Base-by-base conservation (phyloP, 371 early-diverging fungal species). In the Circinella umbellata region DNA sequence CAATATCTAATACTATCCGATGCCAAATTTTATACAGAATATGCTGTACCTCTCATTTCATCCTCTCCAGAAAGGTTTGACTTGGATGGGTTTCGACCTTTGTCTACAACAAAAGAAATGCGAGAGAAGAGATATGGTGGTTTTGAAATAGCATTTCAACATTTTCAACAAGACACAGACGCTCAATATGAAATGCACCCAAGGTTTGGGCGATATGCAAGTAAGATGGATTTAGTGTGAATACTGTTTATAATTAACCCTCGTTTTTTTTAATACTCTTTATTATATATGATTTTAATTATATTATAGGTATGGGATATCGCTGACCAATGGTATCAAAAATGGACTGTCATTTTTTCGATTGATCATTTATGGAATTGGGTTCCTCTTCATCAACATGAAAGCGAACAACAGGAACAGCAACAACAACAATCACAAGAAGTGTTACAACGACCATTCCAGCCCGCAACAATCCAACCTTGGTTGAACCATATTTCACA, bases 281-380 rank as follows among this genome's bases (percentile, higher is more conserved):
- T 49, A 62, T 59, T 38, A 38, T 53, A 54, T 55, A 4, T 39
- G 13, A 47, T 1, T 5, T 36, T 38, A 2, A 18, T 63, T 34
- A 3, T 48, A 55, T 67, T 36, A 54, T 69, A 82, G 82, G 82
- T 82, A 14, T 82, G 82, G 82, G 82, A 82, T 66, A 64, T 79
- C 20, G 78, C 69, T 38, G 82, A 82, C 72, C 82, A 82, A 70
- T 82, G 82, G 82, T 79, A 79, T 76, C 79, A 79, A 60, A 82
- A 82, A 69, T 82, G 79, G 80, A 73, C 74, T 60, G 70, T 82
- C 15, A 77, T 82, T 18, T 77, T 82, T 37, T 82, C 82, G 4
- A 66, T 82, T 51, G 82, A 82, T 42, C 76, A 82, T 61, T 77
- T 79, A 77, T 82, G 80, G 76, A 77, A 82, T 63, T 82, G 82